Evolutionary conservation across 2,329 filamentous ascomycete species (phyloP).

Genomic region (Penicillium sclerotiorum): DNA sequence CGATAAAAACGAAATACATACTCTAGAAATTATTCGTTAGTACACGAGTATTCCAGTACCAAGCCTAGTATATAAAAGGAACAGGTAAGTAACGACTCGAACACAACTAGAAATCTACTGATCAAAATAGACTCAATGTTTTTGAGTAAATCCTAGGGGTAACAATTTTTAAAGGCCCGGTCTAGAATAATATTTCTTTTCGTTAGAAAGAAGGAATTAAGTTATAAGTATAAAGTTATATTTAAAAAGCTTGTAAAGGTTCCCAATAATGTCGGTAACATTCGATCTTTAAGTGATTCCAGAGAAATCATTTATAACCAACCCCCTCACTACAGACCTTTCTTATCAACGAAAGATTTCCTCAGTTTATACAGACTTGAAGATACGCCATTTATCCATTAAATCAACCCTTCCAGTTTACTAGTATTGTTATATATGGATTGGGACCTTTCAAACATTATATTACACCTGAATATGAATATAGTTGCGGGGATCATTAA

Average conservation of each 20-base stretch:
- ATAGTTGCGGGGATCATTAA: constrained; percentile 3
- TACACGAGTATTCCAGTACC: constrained; percentile 2
- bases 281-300: constrained; percentile 4
- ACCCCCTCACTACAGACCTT: constrained; percentile 7
- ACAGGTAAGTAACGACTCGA: not conserved
- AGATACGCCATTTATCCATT: constrained; percentile 3
- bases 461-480: constrained; percentile 8
- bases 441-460: constrained; percentile 9
- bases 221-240: constrained; percentile 6
- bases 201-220: constrained; percentile 7
- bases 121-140: constrained; percentile 5
- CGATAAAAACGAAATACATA: constrained; percentile 4
- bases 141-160: constrained; percentile 7
- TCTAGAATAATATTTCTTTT: constrained; percentile 1
- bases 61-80: constrained; percentile 1
- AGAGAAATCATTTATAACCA: constrained; percentile 4
- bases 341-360: constrained; percentile 1
- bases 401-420: constrained; percentile 5
- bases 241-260: constrained; percentile 5
- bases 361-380: constrained; percentile 1
- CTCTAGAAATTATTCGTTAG: not conserved
- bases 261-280: not conserved
- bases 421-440: constrained; percentile 7
- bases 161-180: constrained; percentile 4
- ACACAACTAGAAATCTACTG: not conserved